Conservation (phyloP, 2,329 filamentous ascomycete species). For the Arthrocladium fulminans region DNA sequence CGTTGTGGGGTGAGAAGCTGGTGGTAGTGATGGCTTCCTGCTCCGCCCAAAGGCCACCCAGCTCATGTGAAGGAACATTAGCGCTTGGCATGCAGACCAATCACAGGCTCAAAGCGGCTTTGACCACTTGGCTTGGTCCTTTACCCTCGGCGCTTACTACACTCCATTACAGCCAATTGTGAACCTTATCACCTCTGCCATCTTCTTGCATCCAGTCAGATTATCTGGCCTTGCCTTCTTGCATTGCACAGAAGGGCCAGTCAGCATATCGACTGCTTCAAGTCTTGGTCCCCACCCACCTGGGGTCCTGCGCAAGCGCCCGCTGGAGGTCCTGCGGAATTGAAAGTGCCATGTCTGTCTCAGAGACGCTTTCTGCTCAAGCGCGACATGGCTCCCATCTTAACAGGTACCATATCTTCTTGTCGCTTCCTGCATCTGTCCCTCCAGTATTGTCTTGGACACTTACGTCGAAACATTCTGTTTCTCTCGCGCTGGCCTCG, state of each 20-base stretch:
- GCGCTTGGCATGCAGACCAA: not conserved
- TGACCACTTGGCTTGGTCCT: not conserved
- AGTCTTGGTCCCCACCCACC: not conserved
- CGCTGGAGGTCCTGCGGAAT: constrained; percentile 3
- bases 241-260: not conserved
- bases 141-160: constrained; percentile 2
- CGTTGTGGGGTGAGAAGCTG: not conserved
- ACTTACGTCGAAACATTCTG: constrained; percentile 5
- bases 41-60: not conserved
- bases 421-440: constrained; percentile 3
- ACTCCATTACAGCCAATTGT: constrained; percentile 4
- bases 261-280: constrained; percentile 2
- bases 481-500: constrained; percentile 23
- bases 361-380: constrained; percentile 2
- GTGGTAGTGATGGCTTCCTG: not conserved
- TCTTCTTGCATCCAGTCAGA: constrained; percentile 7
- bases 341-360: constrained; percentile 9
- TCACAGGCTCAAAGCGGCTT: not conserved
- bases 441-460: constrained; percentile 9
- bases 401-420: constrained; percentile 9
- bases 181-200: constrained; percentile 6
- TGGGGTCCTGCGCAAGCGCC: constrained; percentile 8
- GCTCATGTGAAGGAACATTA: constrained; percentile 2
- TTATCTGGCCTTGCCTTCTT: not conserved
- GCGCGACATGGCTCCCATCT: not conserved